Conservation (phyloP, 805 yeast species). For the Kazachstania martiniae region DNA sequence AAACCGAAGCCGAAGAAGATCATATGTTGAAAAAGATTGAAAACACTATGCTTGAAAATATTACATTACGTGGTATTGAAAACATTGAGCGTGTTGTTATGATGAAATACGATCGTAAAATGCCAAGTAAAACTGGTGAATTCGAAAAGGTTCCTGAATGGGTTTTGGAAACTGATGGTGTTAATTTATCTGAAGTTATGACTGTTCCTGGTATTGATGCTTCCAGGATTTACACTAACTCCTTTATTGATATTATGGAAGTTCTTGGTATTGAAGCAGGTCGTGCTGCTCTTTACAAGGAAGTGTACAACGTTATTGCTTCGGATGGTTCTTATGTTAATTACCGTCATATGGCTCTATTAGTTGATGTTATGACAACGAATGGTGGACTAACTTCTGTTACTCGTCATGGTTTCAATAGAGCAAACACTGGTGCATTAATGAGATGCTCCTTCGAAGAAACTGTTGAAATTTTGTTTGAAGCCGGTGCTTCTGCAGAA, state of each 20-base stretch:
- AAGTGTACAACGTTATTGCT: constrained; percentile 93
- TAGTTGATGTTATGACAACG: constrained; percentile 97
- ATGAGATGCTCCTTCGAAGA: constrained; percentile 99
- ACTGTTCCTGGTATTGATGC: constrained; percentile 92
- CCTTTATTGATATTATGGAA: constrained; percentile 88
- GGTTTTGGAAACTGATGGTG: constrained; percentile 99
- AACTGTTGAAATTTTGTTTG: constrained; percentile 93
- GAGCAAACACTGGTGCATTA: constrained; percentile 97
- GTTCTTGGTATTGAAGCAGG: constrained; percentile 99
- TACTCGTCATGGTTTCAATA: constrained; percentile 98
- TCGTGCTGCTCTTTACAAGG: constrained; percentile 85
- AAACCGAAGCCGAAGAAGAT: constrained; percentile 92
- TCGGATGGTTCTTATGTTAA: constrained; percentile 99
- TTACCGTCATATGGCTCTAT: constrained; percentile 94
- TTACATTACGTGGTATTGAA: constrained; percentile 90
- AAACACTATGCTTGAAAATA: constrained; percentile 90
- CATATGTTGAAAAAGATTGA: constrained; percentile 91
- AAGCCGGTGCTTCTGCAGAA: constrained; percentile 97
- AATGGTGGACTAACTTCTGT: constrained; percentile 98
- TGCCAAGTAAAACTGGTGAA: constrained; percentile 76
- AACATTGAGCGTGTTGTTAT: constrained; percentile 73
- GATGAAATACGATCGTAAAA: constrained; percentile 71
- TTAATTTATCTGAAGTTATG: constrained; percentile 89
- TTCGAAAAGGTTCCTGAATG: constrained; percentile 86
- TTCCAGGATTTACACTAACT: constrained; percentile 83